Conservation (phyloP, 768 basidiomycete species). For the Agrocybe praecox region DNA sequence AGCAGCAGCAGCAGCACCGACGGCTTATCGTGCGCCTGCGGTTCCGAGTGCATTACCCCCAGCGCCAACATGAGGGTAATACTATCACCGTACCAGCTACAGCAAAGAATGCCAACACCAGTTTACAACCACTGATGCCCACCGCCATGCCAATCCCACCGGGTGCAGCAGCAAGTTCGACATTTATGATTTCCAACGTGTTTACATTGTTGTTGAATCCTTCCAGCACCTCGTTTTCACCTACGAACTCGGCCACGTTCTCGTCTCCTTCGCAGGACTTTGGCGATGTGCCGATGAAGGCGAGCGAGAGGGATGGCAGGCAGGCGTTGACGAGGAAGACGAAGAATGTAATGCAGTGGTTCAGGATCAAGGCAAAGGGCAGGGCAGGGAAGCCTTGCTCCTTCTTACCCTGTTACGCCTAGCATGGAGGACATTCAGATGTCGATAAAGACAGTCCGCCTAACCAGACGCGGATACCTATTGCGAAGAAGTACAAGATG, state of each 20-base stretch:
- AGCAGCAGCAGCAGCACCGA: neutral
- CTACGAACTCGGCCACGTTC: no score
- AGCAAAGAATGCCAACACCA: neutral
- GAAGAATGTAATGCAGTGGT: conserved; percentile 98
- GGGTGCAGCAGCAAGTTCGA: no score
- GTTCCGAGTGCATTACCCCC: neutral
- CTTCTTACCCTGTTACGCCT: conserved; percentile 24
- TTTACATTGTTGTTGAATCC: neutral
- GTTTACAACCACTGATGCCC: no score
- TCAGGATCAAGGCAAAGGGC: conserved; percentile 72
- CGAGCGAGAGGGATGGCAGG: no score
- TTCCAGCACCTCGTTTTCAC: conserved; percentile 13
- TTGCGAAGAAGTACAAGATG: no score
- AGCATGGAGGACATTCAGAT: conserved; percentile 17
- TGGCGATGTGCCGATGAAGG: no score
- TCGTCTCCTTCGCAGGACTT: no score
- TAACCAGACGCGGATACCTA: conserved; percentile 67
- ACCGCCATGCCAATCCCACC: no score
- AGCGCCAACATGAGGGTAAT: neutral
- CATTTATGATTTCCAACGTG: neutral
- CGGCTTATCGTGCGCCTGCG: conserved; percentile 19
- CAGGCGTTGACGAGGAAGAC: conserved; percentile 85
- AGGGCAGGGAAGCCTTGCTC: conserved; percentile 41
- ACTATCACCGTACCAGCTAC: neutral
- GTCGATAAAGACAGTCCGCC: conserved; percentile 13